A percentile compares a stretch with the other conserved stretches of the same genome.
Conservation (phyloP, 2,329 filamentous ascomycete species). For the Teratosphaeria nubilosa region DNA sequence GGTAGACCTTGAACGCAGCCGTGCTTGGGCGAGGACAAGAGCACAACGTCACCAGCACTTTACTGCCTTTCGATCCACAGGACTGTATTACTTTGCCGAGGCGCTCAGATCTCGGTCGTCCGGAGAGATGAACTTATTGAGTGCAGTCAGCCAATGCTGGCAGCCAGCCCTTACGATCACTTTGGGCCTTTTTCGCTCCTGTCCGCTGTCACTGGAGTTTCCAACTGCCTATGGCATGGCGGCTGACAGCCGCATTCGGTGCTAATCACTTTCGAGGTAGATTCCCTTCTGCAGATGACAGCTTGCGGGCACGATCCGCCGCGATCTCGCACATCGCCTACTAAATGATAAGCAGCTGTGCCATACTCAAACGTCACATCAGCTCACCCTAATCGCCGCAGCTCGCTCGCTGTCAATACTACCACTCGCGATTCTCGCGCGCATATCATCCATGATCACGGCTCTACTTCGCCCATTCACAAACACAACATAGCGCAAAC, state of each 20-base stretch:
- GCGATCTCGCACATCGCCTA: slow-evolving; percentile 92
- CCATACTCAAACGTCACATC: not conserved
- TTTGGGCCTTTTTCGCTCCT: not conserved
- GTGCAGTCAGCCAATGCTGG: not conserved
- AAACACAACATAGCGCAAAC: slow-evolving; percentile 81
- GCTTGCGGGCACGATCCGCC: slow-evolving; percentile 62
- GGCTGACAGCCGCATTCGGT: no score
- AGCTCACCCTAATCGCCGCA: slow-evolving; percentile 61
- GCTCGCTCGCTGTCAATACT: slow-evolving; percentile 58
- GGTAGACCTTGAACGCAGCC: not conserved
- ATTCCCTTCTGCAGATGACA: slow-evolving; percentile 22
- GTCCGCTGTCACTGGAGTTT: no score
- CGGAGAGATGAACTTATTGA: no score
- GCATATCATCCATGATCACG: slow-evolving; percentile 76
- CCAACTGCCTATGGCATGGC: no score
- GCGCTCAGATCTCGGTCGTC: no score
- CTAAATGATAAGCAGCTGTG: slow-evolving; percentile 2
- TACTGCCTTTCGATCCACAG: no score
- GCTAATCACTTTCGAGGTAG: no score
- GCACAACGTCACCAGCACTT: not conserved
- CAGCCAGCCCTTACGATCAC: not conserved
- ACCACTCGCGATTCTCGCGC: slow-evolving; percentile 56
- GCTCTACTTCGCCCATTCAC: slow-evolving; percentile 70
- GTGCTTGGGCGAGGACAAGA: not conserved
- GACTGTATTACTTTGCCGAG: no score